Conservation (phyloP, 768 basidiomycete species). For the Naematelia aurantialba region DNA sequence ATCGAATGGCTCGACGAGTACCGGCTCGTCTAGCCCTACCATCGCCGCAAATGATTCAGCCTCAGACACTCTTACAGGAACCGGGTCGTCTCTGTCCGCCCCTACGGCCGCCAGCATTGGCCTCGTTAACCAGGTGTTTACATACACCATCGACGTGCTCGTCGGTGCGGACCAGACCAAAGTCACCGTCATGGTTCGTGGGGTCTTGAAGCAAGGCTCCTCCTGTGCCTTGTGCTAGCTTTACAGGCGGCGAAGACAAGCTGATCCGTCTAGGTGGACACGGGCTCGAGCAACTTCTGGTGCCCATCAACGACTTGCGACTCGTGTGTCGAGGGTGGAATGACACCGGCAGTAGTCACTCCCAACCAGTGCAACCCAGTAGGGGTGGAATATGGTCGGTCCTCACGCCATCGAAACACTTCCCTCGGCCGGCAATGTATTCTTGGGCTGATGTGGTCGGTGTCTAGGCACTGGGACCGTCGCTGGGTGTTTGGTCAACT, state of each 20-base stretch:
- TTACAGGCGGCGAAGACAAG: not conserved
- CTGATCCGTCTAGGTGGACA: slow-evolving; percentile 5
- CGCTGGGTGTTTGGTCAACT: not conserved
- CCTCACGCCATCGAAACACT: too few species aligned
- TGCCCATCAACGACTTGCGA: not conserved
- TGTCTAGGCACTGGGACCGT: slow-evolving; percentile 1
- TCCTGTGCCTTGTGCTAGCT: too few species aligned
- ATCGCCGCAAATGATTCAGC: too few species aligned
- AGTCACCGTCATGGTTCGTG: not conserved
- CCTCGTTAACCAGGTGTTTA: not conserved
- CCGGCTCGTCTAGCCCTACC: too few species aligned
- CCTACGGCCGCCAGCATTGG: not conserved
- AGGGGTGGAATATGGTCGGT: not conserved
- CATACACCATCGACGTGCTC: not conserved
- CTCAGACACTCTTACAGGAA: too few species aligned
- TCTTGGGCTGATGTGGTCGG: not conserved
- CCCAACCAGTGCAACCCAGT: not conserved
- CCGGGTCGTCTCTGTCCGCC: not conserved
- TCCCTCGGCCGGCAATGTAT: too few species aligned
- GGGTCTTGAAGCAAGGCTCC: too few species aligned
- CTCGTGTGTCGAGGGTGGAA: not conserved
- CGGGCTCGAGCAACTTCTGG: slow-evolving; percentile 6
- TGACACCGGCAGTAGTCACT: not conserved
- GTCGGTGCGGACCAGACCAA: not conserved
- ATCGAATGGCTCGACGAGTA: too few species aligned